Base-by-base conservation (phyloP, 169 alveolate species). In the Cryptosporidium bovis region DNA sequence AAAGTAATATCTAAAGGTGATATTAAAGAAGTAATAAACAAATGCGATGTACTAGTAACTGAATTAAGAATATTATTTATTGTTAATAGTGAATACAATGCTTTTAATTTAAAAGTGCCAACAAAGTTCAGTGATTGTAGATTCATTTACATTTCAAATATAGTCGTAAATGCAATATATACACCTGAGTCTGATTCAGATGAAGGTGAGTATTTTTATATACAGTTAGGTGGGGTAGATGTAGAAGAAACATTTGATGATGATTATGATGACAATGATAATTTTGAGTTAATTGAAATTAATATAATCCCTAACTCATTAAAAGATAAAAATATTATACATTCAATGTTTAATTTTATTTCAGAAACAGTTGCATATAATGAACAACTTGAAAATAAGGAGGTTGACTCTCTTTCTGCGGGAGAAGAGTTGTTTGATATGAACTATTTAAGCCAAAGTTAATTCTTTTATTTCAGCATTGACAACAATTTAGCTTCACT, bases 351-450 rank as follows among this genome's bases (percentile, higher is more conserved):
- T 33, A 69, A 69, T 36, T 69, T 66, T 18, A 27, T 69, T 20
- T 69, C 83, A 6, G 83, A 69, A 34, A 55, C 83, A 16, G 56
- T 64, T 20, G 83, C 83, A 29, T 69, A 69, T 16, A 53, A 51
- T 31, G 83, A 69, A 51, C 83, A 69, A 6, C 55, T 69, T 15
- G 55, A 55, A 7, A 40, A 33, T 53, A 51, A n/a, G 24, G 1
- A 40, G 48, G 15, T 40, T 34, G 67, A 53, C 10, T 69, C 46
- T 18, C 58, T 51, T 5, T n/a, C 55, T 5, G 55, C 46, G 2
- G 55, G 27, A 16, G 83, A 69, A 8, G 16, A 24, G 13, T n/a
- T 34, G 4, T 27, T n/a, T 15, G 51, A 55, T 51, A 16, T 50
- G 12, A 40, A 40, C 4, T 8, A 40, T 40, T 6, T 40, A 1